Base-by-base conservation (phyloP, 257 asterid genomes). In the Mentha longifolia region DNA sequence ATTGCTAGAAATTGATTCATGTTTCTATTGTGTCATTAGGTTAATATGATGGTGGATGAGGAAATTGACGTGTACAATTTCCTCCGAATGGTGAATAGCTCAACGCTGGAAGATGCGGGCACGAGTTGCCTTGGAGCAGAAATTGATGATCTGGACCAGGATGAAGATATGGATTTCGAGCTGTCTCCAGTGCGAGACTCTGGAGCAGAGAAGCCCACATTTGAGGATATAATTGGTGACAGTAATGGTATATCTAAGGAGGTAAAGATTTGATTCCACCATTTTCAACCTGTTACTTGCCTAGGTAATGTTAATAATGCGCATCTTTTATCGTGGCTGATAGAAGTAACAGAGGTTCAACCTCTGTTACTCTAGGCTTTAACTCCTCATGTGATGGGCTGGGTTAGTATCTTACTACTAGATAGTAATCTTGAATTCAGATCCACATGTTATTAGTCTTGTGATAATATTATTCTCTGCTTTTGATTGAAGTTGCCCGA, bases 51-150 rank as follows among this genome's bases (percentile, higher is more conserved):
- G 33, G 78, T 83, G 70, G 80, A 80, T 7, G 84, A 81, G 81
- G 91, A 85, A 73, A 71, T 83, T 30, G 92, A 90, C 66, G 95
- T 86, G 63, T 92, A 92, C 80, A 79, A 82, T 83, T 92, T 92
- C 88, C 98, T 92, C 55, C 89, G 84, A 74, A 68, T 90, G 87
- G 88, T 92, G 79, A 86, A 84, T 61, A 80, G 88, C 79, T 79
- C 87, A 4, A 59, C 70, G 73, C 81, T 68, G 19, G 91, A 79
- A 67, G 88, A 80, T 79, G 65, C 74, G 20, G 89, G 74, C 30
- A 85, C 96, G 20, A 75, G 84, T 83, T 92, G 97, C 86, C 84
- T 91, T 49, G 99, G 98, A 4, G 85, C 80, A 37, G 98, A 94
- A 62, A 73, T 86, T 61, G 98, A 91, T 11, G 83, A 89, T 76